A percentile compares a stretch with the other conserved stretches of the same genome.
Conservation (phyloP, 1,284 basidiomycete species). For the Ceratobasidium sp. region DNA sequence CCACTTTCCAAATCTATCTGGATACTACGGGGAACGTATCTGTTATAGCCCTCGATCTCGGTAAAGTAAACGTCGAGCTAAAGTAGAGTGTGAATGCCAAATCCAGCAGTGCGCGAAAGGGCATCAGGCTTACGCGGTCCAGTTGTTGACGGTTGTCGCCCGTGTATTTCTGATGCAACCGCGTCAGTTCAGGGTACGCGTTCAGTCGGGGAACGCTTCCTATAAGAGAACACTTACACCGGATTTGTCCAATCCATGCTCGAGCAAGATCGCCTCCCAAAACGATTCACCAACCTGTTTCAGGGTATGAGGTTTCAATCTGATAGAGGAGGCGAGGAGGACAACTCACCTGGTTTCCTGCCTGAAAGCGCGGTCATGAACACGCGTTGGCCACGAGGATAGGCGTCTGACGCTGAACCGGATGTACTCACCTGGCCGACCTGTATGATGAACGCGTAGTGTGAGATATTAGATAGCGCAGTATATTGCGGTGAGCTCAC, state of each 20-base stretch:
- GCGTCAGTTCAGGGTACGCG: slow-evolving; percentile 15
- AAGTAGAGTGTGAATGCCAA: not conserved
- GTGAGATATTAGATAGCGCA: not conserved
- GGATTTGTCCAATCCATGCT: slow-evolving; percentile 73
- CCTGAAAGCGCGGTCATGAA: slow-evolving; percentile 54
- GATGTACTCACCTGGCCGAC: slow-evolving; percentile 47
- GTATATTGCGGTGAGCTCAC: slow-evolving; percentile 40
- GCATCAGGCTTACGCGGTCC: slow-evolving; percentile 52
- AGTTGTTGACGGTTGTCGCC: slow-evolving; percentile 59
- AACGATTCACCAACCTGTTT: slow-evolving; percentile 68
- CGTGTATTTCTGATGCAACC: slow-evolving; percentile 53
- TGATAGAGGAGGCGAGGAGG: not conserved
- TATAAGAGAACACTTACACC: slow-evolving; percentile 60
- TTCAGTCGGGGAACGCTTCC: slow-evolving; percentile 13
- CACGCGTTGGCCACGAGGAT: slow-evolving; percentile 32
- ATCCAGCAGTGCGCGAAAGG: not conserved
- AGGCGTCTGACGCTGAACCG: not conserved
- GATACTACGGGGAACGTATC: slow-evolving; percentile 92
- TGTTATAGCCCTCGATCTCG: slow-evolving; percentile 61
- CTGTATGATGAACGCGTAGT: slow-evolving; percentile 32
- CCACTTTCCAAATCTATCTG: slow-evolving; percentile 92
- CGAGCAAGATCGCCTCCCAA: slow-evolving; percentile 77
- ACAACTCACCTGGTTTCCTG: slow-evolving; percentile 63
- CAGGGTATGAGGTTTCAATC: slow-evolving; percentile 17
- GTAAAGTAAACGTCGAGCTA: slow-evolving; percentile 77